Conservation (phyloP, 2,329 filamentous ascomycete genomes). For the Ascochyta rabiei region DNA sequence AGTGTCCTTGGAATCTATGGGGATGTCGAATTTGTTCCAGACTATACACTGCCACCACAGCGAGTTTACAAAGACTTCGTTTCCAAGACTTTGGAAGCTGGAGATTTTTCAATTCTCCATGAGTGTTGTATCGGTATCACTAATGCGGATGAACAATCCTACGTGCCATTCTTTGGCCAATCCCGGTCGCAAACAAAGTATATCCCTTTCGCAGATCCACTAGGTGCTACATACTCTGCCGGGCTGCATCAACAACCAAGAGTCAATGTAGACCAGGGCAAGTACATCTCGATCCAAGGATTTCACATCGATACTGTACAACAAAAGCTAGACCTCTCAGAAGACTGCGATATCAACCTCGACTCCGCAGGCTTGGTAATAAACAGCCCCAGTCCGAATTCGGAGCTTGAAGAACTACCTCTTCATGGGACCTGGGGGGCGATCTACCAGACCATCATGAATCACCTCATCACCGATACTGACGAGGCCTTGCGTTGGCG, state of each 20-base stretch:
- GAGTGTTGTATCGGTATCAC: conserved; percentile 13
- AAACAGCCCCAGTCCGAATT: too few relatives aligned
- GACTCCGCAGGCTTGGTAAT: not conserved
- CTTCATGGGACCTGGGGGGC: conserved; percentile 14
- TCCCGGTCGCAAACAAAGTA: not conserved
- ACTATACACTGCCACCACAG: not conserved
- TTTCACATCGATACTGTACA: conserved; percentile 4
- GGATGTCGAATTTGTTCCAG: not conserved
- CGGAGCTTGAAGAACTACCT: not conserved
- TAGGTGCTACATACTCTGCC: conserved; percentile 2
- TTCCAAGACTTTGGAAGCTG: conserved; percentile 3
- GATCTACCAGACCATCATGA: conserved; percentile 9
- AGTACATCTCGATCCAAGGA: conserved; percentile 1
- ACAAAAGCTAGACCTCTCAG: conserved; percentile 2
- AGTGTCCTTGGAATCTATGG: conserved; percentile 8
- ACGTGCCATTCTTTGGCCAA: not conserved
- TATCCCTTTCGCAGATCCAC: not conserved
- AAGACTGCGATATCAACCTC: conserved; percentile 1
- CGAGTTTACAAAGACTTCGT: conserved; percentile 12
- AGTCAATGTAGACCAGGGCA: not conserved
- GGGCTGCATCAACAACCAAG: conserved; percentile 2
- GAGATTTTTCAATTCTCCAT: conserved; percentile 11
- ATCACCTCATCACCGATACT: not conserved
- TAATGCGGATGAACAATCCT: not conserved
- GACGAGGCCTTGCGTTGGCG: not conserved